These are phyloP conservation scores for Chlamydomonas incerta DNA, from an alignment of 139 green algal species.

Conservation along the genomic window DNA sequence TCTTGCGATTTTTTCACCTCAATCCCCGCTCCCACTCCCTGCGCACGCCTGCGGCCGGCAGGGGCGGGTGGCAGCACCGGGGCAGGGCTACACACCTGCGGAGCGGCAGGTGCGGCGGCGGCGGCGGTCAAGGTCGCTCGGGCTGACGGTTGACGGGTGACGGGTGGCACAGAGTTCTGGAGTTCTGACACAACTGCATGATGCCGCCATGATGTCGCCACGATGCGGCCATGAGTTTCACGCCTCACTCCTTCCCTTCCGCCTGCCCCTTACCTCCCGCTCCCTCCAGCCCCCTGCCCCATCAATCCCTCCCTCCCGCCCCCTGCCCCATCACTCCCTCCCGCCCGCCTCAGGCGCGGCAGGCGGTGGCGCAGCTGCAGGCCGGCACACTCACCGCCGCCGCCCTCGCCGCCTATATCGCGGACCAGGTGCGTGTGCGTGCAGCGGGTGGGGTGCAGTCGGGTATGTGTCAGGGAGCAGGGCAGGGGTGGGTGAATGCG, in stretches of 20 bases:
- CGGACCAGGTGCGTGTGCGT: conserved; percentile 15
- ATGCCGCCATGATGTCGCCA: too few species aligned
- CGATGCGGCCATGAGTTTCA: neutral
- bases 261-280: too few species aligned
- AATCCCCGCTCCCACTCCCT: too few species aligned
- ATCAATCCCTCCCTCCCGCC: neutral
- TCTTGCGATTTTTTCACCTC: too few species aligned
- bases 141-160: neutral
- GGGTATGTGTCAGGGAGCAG: neutral
- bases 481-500: too few species aligned
- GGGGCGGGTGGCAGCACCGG: conserved; percentile 7
- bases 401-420: neutral
- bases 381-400: conserved; percentile 1
- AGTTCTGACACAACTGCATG: neutral
- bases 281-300: too few species aligned
- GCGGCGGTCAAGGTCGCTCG: neutral
- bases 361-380: conserved; percentile 10
- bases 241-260: neutral
- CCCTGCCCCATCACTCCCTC: neutral
- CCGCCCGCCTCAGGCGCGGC: neutral
- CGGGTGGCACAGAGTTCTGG: too few species aligned
- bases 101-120: conserved; percentile 13
- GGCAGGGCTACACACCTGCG: neutral
- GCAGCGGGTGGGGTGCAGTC: neutral
- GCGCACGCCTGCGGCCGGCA: too few species aligned